A percentile compares a stretch with the other conserved stretches of the same genome.
These are phyloP conservation scores for Sporisorium graminicola DNA, from an alignment of 1,284 basidiomycete genomes.

Conservation along the genomic window DNA sequence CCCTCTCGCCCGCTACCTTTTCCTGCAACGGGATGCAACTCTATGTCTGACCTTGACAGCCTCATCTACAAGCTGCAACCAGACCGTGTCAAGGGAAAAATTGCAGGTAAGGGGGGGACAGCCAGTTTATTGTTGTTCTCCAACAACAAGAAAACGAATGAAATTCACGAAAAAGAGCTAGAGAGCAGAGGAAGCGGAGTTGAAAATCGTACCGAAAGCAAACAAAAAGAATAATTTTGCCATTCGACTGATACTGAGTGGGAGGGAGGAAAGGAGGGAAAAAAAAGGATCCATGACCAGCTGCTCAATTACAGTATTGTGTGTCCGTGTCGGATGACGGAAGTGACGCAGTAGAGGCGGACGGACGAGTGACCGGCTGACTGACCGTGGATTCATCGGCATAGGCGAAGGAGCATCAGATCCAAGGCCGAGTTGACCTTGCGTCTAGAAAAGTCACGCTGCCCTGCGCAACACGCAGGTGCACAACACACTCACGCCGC, in stretches of 20 bases:
- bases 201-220: slow-evolving; percentile 5
- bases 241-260: slow-evolving; percentile 2
- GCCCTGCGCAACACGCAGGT: neutral
- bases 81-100: too few species aligned
- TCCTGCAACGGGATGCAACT: too few species aligned
- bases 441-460: slow-evolving; percentile 9
- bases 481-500: neutral
- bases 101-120: too few species aligned
- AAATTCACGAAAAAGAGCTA: too few species aligned
- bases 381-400: neutral
- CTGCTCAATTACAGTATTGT: neutral
- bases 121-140: too few species aligned
- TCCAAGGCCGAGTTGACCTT: neutral
- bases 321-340: slow-evolving; percentile 16
- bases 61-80: too few species aligned
- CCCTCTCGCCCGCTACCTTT: too few species aligned
- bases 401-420: neutral
- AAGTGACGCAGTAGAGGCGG: slow-evolving; percentile 9
- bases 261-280: neutral
- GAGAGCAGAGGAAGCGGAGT: neutral
- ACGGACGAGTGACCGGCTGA: slow-evolving; percentile 4
- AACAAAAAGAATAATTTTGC: neutral
- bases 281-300: neutral
- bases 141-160: neutral
- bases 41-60: too few species aligned